Conservation (phyloP, 2,329 filamentous ascomycete species). For the Aspergillus texensis region DNA sequence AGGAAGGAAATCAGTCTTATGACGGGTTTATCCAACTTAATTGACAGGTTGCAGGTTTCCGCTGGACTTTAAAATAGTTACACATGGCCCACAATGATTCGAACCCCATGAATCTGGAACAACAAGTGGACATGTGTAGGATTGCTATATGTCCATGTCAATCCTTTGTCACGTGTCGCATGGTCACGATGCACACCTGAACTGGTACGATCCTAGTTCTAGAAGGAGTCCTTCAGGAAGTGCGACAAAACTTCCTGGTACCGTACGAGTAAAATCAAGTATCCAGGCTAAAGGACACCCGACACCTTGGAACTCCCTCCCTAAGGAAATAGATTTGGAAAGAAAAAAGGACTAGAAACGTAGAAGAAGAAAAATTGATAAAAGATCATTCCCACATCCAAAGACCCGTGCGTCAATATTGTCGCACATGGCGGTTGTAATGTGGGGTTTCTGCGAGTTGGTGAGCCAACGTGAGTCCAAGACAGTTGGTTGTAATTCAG, state of each 20-base stretch:
- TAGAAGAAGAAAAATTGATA: neutral
- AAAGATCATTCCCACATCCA: neutral
- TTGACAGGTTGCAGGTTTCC: neutral
- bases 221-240: neutral
- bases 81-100: slow-evolving; percentile 2
- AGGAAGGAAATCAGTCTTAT: neutral
- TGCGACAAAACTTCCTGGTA: neutral
- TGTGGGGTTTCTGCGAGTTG: neutral
- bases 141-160: neutral
- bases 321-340: neutral
- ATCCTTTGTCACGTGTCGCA: neutral
- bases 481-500: neutral
- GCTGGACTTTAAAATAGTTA: slow-evolving; percentile 1
- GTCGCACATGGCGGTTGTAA: slow-evolving; percentile 3
- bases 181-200: neutral
- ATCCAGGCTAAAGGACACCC: neutral
- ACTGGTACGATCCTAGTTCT: neutral
- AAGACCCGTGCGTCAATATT: neutral
- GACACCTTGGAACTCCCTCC: neutral
- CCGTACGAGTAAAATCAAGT: neutral
- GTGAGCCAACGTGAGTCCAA: neutral
- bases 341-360: neutral
- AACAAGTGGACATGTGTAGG: neutral
- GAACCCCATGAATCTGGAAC: neutral
- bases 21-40: neutral